Evolutionary conservation across 176 grass and related monocot genomes (phyloP), one percentile per base, ranked within the genome.

Genomic region (Phoenix roebelenii): DNA sequence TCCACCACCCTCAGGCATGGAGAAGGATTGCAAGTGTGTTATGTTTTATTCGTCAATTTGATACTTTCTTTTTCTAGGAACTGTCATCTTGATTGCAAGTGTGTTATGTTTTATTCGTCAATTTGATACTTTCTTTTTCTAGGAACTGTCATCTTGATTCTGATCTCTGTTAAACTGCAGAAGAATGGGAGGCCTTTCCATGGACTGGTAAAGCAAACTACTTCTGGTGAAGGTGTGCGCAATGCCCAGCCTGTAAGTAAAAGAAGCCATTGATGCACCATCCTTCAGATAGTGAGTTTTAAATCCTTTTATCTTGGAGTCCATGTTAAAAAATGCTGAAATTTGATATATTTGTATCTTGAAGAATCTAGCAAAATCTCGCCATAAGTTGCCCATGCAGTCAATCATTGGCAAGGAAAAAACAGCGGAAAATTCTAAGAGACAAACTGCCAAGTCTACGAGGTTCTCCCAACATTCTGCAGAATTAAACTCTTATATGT

Each of bases 1-100:
- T n/a, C 18, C 44, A 14, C 39, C 1, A 9, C 25, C 3, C 52
- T 22, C 22, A 39, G 19, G 16, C 23, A 60, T 76, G 63, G 10
- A 59, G 23, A 57, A 44, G 20, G 5, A 48, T 10, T 26, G 23
- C 60, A 60, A 48, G 61, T 74, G 51, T 67, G 59, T 69, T 59
- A 55, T 14, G 2, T 59, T 79, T 72, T 22, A 55, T 25, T 25
- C 22, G 15, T 52, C 22, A 51, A 24, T 50, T 15, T 24, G 35
- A 44, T 30, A 30, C 28, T 4, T 30, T 30, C 5, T 14, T 12
- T 44, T 10, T 12, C 35, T 44, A 12, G 35, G 35, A 44, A 44
- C 6, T 2, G 7, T 10, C 35, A 44, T 14, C 35, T 44, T 9
- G 7, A 44, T 44, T 64, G n/a, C n/a, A n/a, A n/a, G 61, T 74